Evolutionary conservation across 805 yeast genomes (phyloP).

Genomic region (Candida xiaguanensis): DNA sequence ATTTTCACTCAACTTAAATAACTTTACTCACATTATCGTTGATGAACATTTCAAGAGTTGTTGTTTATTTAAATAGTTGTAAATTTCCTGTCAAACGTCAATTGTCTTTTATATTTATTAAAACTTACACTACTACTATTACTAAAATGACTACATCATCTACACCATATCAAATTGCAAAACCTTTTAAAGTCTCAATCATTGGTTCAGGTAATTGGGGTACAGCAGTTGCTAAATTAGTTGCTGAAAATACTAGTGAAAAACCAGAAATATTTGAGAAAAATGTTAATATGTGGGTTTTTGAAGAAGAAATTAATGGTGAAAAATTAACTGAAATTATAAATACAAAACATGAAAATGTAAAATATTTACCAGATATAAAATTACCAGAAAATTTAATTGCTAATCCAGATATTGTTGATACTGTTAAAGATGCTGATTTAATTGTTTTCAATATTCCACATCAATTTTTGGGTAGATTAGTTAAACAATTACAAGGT

Average conservation of each 20-base stretch:
- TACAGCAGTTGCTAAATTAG: constrained; percentile 92
- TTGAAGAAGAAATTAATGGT: constrained; percentile 78
- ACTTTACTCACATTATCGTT: too few species aligned
- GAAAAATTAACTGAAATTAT: constrained; percentile 83
- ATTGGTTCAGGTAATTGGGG: constrained; percentile 99
- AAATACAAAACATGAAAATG: constrained; percentile 88
- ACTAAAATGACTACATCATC: constrained; percentile 11
- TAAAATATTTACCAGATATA: constrained; percentile 88
- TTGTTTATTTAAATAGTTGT: not conserved
- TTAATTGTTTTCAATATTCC: constrained; percentile 92
- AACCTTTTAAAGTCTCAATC: constrained; percentile 49
- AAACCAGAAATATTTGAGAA: constrained; percentile 69
- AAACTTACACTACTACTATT: not conserved
- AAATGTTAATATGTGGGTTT: constrained; percentile 95
- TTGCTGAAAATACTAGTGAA: constrained; percentile 79
- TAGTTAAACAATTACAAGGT: constrained; percentile 74
- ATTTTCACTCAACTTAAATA: too few species aligned
- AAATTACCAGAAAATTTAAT: constrained; percentile 79
- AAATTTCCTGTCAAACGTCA: not conserved
- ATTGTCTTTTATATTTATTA: not conserved
- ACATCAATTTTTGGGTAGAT: constrained; percentile 85
- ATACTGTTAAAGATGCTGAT: constrained; percentile 78
- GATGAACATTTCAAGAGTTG: too few species aligned
- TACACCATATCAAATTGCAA: constrained; percentile 28
- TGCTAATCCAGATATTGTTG: constrained; percentile 81